A percentile compares a stretch with the other conserved stretches of the same genome.
Evolutionary conservation across 257 asterid genomes (phyloP).

Genomic region (Nicotiana knightiana): DNA sequence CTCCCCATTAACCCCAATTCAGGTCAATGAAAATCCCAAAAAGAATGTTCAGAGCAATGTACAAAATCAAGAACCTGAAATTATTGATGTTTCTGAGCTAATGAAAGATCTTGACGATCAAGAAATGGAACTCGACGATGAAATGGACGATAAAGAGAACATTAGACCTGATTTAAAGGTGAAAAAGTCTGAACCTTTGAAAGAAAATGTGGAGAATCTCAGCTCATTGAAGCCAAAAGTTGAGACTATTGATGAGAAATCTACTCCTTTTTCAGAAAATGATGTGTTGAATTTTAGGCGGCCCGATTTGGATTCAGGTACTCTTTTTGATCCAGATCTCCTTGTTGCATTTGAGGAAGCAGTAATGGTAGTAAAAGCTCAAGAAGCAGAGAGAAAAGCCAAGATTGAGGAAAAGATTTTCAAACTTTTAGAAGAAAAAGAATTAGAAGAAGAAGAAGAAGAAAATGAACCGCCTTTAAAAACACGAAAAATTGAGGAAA

Average conservation of each 20-base stretch:
- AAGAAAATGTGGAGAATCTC: slow-evolving; percentile 10
- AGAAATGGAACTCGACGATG: slow-evolving; percentile 32
- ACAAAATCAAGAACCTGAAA: slow-evolving; percentile 41
- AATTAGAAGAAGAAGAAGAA: neutral
- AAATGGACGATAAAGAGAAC: slow-evolving; percentile 58
- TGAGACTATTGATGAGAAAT: slow-evolving; percentile 12
- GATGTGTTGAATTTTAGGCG: slow-evolving; percentile 41
- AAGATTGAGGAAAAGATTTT: slow-evolving; percentile 20
- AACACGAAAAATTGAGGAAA: slow-evolving; percentile 37
- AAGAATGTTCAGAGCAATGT: slow-evolving; percentile 15
- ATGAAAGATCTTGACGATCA: slow-evolving; percentile 68
- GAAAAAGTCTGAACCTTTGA: neutral
- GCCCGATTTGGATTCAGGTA: slow-evolving; percentile 55
- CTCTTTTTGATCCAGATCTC: slow-evolving; percentile 69
- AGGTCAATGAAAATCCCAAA: slow-evolving; percentile 18
- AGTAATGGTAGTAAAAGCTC: slow-evolving; percentile 51
- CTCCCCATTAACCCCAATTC: slow-evolving; percentile 26
- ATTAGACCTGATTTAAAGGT: slow-evolving; percentile 21
- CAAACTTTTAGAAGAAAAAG: slow-evolving; percentile 17
- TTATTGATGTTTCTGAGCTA: slow-evolving; percentile 57
- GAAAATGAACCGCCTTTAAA: slow-evolving; percentile 45
- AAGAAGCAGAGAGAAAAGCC: slow-evolving; percentile 46
- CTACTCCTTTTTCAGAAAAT: slow-evolving; percentile 24
- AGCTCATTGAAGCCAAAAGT: slow-evolving; percentile 17
- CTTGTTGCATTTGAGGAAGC: slow-evolving; percentile 68